Percentiles rank a stretch among this genome's conserved stretches.
Evolutionary conservation across 495 filamentous ascomycete genomes (phyloP).

Genomic region (Collariella sp.): DNA sequence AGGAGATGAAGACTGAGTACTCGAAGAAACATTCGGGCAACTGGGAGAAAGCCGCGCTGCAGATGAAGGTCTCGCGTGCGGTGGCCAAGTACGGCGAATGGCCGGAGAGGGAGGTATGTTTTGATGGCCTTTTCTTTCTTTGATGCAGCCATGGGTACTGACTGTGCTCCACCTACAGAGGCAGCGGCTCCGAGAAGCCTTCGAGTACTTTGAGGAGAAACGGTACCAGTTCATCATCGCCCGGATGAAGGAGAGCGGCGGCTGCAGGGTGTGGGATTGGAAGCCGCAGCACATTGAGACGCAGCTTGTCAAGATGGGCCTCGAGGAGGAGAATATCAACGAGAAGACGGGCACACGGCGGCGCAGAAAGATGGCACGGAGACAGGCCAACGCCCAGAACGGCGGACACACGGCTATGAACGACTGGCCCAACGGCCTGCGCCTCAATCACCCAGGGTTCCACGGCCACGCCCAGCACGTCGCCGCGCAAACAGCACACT

Average conservation of each 20-base stretch:
- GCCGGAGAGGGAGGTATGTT: conserved; percentile 37
- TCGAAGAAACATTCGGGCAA: conserved; percentile 33
- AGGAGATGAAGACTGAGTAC: conserved; percentile 40
- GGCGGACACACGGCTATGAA: conserved; percentile 20
- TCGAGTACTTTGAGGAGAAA: conserved; percentile 25
- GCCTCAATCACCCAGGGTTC: conserved; percentile 18
- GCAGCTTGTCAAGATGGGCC: conserved; percentile 32
- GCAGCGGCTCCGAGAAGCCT: conserved; percentile 25
- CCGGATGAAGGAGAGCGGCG: conserved; percentile 33
- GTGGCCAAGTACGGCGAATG: conserved; percentile 38
- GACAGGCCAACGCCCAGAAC: conserved; percentile 27
- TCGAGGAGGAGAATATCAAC: conserved; percentile 25
- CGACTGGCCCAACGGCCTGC: conserved; percentile 25
- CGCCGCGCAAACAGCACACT: conserved; percentile 1
- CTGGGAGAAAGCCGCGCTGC: conserved; percentile 37
- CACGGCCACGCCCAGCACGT: conserved; percentile 21
- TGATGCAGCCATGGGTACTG: background rate
- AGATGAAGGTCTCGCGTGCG: conserved; percentile 43
- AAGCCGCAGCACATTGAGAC: conserved; percentile 31
- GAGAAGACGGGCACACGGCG: conserved; percentile 24
- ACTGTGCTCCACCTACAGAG: conserved; percentile 9
- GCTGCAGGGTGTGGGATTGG: conserved; percentile 31
- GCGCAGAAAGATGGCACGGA: conserved; percentile 26
- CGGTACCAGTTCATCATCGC: conserved; percentile 27
- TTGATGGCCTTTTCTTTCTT: background rate